Evolutionary conservation across 169 alveolate genomes (phyloP).

Genomic region (Amoebophrya sp.): DNA sequence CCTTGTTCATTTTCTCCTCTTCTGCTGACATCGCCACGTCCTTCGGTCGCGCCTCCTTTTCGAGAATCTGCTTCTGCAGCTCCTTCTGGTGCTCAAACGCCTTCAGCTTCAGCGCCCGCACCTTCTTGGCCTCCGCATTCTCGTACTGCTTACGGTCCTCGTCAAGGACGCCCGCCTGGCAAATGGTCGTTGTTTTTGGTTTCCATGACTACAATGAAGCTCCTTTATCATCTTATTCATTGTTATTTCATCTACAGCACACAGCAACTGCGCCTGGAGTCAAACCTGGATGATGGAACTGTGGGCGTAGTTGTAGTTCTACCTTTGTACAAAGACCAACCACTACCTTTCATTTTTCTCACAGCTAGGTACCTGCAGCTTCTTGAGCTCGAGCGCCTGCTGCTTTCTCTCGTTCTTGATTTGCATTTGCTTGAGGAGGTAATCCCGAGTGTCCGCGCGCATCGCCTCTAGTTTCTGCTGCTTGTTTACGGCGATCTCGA

Average conservation of each 20-base stretch:
- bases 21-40: not conserved
- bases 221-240: no score
- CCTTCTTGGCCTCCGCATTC: not conserved
- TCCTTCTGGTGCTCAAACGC: not conserved
- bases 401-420: not conserved
- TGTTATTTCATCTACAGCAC: no score
- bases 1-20: not conserved
- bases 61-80: not conserved
- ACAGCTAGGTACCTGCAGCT: not conserved
- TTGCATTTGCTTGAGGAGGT: not conserved
- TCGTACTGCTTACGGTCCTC: not conserved
- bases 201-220: no score
- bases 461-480: not conserved
- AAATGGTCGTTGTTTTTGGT: no score
- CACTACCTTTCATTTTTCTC: no score
- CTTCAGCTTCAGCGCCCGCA: not conserved
- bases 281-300: no score
- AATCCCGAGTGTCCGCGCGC: not conserved
- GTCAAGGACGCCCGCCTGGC: not conserved
- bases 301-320: no score
- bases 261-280: no score
- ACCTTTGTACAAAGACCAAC: no score
- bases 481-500: not conserved
- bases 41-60: not conserved
- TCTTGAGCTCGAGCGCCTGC: not conserved